Base-by-base conservation (phyloP, 2,329 filamentous ascomycete species). In the Didymellaceae sp. region DNA sequence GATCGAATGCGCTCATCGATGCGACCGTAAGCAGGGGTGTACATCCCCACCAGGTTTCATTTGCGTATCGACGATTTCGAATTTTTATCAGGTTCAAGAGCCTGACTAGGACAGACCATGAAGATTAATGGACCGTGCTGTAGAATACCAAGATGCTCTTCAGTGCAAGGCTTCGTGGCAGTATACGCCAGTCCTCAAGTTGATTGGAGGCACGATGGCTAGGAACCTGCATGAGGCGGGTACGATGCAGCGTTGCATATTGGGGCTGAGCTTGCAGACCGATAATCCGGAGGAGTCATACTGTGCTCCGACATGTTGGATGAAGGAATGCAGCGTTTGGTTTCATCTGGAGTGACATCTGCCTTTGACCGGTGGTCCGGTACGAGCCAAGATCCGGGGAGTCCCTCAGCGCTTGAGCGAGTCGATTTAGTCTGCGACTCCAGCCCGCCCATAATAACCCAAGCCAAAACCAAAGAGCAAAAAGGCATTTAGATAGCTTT, bases 171-270 rank as follows among this genome's bases (percentile, higher is more conserved):
- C 25, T 22, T 26, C 34, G 33, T 45, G 52, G 54, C 57, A 54
- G 51, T 37, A 26, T 44, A 26, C 40, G 59, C 51, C 54, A 59
- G 57, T 47, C 49, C 17, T 31, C 7, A 41, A 45, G 17, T 3
- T 25, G 38, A 44, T 49, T 45, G 44, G 55, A 43, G 39, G 54
- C 42, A 28, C 39, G 47, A 39, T 34, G 30, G 18, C 21, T 24
- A 34, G 14, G 40, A 11, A 45, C 17, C 32, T 33, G 42, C 47
- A 51, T 41, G 21, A 34, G 28, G 21, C 18, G 31, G 32, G 24
- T 45, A 18, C 53, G 52, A 41, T 31, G 45, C 53, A 50, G 34
- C 35, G 50, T 58, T 47, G 42, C 51, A 62, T 21, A 28, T 45
- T 51, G 49, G 52, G 57, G 57, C 59, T 52, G 48, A 51, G 48